Conservation (phyloP, 2,329 filamentous ascomycete genomes). For the Metarhizium brunneum region DNA sequence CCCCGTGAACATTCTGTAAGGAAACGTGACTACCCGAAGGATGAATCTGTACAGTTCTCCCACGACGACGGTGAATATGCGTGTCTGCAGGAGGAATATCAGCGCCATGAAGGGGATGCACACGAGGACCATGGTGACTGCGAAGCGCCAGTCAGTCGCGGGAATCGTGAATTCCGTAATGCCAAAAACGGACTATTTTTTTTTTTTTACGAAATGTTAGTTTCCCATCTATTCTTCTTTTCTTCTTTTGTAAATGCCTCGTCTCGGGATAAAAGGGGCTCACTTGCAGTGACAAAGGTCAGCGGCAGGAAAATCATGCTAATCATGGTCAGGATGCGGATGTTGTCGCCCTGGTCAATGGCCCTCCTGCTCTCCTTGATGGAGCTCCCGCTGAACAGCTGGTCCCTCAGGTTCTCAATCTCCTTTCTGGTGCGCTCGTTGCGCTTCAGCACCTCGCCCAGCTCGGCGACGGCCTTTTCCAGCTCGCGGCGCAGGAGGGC, state of each 20-base stretch:
- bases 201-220: no score
- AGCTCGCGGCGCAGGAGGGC: slow-evolving; percentile 36
- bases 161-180: slow-evolving; percentile 36
- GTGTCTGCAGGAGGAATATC: slow-evolving; percentile 35
- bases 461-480: slow-evolving; percentile 39
- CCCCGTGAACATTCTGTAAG: not conserved
- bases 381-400: slow-evolving; percentile 53
- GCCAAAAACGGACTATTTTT: slow-evolving; percentile 39
- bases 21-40: not conserved
- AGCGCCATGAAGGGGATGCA: slow-evolving; percentile 41
- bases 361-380: slow-evolving; percentile 52
- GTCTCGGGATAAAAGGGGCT: not conserved
- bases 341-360: slow-evolving; percentile 55
- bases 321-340: slow-evolving; percentile 49
- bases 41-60: slow-evolving; percentile 7
- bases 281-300: slow-evolving; percentile 46
- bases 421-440: slow-evolving; percentile 46
- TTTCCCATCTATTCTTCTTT: no score
- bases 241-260: no score
- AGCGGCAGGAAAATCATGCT: slow-evolving; percentile 53
- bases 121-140: slow-evolving; percentile 56
- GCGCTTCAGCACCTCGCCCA: slow-evolving; percentile 35
- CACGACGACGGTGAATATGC: slow-evolving; percentile 22
- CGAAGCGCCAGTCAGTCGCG: slow-evolving; percentile 34
- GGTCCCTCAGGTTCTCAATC: slow-evolving; percentile 47